Base-by-base conservation (phyloP, 2,329 filamentous ascomycete genomes). In the Sarocladium brachiariae region DNA sequence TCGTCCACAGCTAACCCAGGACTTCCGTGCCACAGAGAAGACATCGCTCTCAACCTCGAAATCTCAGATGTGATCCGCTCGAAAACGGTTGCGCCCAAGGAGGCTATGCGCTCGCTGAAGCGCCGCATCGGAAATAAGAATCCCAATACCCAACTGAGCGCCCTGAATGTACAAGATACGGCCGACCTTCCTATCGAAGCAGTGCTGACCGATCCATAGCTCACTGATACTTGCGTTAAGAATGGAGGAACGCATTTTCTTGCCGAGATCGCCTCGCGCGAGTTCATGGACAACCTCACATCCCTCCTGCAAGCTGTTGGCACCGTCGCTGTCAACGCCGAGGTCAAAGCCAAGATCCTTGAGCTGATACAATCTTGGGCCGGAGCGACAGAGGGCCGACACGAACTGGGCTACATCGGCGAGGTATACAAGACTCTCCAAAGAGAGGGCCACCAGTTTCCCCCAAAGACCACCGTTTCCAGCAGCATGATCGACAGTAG, bases 401-500 rank as follows among this genome's bases (percentile, higher is more conserved):
- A 84, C 64, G 89, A 93, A 53, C 72, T 96, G 16, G 79, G 77
- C 51, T 97, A 99, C 67, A 87, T 99, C 54, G 83, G 84, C 39
- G 89, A 96, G 61, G 88, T 91, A 13, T 99, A 97, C 70, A 82
- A 76, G 57, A 83, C 76, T 25, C 70, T 99, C 54, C 89, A 95
- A 66, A 77, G 77, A 52, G 93, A 97, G 65, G 89, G 91, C 19
- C 95, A 87, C 65, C 80, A 82, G 51, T 99, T 99, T 56, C 93
- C 93, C 2, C 93, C 93, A 4, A 88, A 84, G 61, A 82, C 84
- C 35, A 83, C 87, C 23, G 86, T 99, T 39, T 80, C 92, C n/a
- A 95, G 89, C 69, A 96, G 87, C 69, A 99, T 99, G 91, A 82
- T 97, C 57, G 92, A 99, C 65, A 96, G 90, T 65, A 96, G 86